Base-by-base conservation (phyloP, 768 basidiomycete genomes). In the Gelatoporia subvermispora region DNA sequence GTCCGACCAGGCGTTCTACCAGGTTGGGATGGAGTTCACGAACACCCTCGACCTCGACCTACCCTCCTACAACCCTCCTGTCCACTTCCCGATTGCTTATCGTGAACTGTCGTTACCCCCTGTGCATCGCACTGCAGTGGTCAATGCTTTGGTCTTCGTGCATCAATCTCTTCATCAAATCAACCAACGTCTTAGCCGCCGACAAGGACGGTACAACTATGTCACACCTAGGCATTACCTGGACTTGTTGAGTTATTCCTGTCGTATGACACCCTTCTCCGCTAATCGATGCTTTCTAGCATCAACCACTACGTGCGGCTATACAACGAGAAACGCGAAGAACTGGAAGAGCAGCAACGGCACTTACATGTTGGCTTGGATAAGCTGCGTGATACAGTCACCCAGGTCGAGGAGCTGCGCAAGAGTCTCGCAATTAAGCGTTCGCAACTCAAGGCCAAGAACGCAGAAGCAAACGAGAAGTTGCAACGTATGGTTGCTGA, bases 1-100 rank as follows among this genome's bases (percentile, higher is more conserved):
- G 96, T 93, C 94, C 15, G 93, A 96, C 58, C 94, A 97, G 63
- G 94, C 96, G 0, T 89, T 98, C 69, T 98, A 88, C 64, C 96
- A 98, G 73, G 96, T 99, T 51, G 96, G 90, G 37, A 82, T 88
- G 76, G 96, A 98, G 68, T 95, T 99, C 68, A 98, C 95, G 2
- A 81, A 89, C 45, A 86, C 88, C 0, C 77, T 99, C 55, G 96
- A 98, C 67, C 78, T 99, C 54, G 96, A 98, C 60, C 67, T 91
- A 34, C 75, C 88, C 4, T 79, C 84, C 1, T 98, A 94, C 68
- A 73, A 67, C 18, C 82, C 93, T 8, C 90, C 93, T 8, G 61
- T 72, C 15, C 76, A 85, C 54, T 97, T 97, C 84, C 94, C 94
- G 1, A 77, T 92, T 57, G 87, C 87, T 1, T 95, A 94, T 60